phyloP scores from a whole-genome alignment of 371 early-diverging fungal genomes.

The Capniomyces stellatus region DNA sequence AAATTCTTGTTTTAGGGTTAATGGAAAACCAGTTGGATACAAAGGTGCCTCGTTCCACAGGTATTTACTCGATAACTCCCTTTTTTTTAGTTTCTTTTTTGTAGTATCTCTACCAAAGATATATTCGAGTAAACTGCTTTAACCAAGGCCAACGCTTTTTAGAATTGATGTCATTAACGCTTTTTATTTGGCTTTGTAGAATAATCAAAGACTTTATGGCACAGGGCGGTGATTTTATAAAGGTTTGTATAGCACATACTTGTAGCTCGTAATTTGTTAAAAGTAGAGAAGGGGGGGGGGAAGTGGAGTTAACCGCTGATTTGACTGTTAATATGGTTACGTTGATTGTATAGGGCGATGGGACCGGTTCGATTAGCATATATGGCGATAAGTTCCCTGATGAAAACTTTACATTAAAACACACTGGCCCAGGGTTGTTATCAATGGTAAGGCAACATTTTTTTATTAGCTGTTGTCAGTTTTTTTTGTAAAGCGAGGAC shows the following conservation, averaged over 20 bases:
- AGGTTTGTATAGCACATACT: too few species aligned
- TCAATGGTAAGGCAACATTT: constrained; percentile 71
- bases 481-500: too few species aligned
- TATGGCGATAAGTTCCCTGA: constrained; percentile 82
- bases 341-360: constrained; percentile 32
- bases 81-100: too few species aligned
- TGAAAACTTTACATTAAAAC: constrained; percentile 70
- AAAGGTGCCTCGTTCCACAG: constrained; percentile 72
- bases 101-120: too few species aligned
- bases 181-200: constrained; percentile 16
- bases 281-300: too few species aligned
- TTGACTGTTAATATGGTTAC: background rate
- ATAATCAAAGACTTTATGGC: constrained; percentile 81
- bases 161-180: too few species aligned
- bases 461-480: too few species aligned
- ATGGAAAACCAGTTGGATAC: constrained; percentile 32
- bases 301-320: too few species aligned
- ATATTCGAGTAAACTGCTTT: too few species aligned
- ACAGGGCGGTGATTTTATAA: constrained; percentile 79
- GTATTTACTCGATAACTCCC: background rate
- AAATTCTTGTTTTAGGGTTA: constrained; percentile 14
- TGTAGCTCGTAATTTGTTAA: too few species aligned
- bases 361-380: constrained; percentile 77
- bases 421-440: constrained; percentile 66
- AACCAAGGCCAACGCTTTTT: too few species aligned